Conservation (phyloP, 1,284 basidiomycete genomes). For the Inonotus obliquus region DNA sequence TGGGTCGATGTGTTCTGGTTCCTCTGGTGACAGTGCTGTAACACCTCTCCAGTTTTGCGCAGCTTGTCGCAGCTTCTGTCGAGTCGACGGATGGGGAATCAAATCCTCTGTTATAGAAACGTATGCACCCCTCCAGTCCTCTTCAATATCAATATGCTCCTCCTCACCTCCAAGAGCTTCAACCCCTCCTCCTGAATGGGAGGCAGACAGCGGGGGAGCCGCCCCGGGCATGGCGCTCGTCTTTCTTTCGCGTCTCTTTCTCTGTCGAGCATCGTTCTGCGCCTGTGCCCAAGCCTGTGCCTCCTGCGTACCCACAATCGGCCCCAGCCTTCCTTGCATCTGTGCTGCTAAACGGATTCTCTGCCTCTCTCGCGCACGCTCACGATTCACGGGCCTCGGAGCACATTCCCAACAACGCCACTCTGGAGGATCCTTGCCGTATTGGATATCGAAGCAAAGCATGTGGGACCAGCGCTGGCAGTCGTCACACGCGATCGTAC, state of each 20-base stretch:
- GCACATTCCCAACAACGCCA: slow-evolving; percentile 63
- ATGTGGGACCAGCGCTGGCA: slow-evolving; percentile 91
- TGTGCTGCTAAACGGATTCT: slow-evolving; percentile 40
- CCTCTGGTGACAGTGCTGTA: slow-evolving; percentile 44
- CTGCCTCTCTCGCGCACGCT: neutral
- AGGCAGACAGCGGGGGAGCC: slow-evolving; percentile 19
- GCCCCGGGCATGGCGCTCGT: slow-evolving; percentile 33
- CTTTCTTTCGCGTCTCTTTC: slow-evolving; percentile 43
- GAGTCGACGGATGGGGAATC: slow-evolving; percentile 45
- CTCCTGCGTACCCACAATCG: neutral
- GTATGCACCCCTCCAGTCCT: slow-evolving; percentile 34
- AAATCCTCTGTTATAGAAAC: slow-evolving; percentile 48
- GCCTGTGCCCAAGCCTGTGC: neutral
- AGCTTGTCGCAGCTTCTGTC: slow-evolving; percentile 51
- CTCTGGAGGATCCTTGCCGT: slow-evolving; percentile 63
- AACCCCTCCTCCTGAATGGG: slow-evolving; percentile 2
- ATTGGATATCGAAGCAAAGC: slow-evolving; percentile 75
- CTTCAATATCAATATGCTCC: slow-evolving; percentile 46
- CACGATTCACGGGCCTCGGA: slow-evolving; percentile 38
- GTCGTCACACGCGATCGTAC: slow-evolving; percentile 87
- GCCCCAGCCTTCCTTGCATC: slow-evolving; percentile 31
- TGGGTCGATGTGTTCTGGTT: slow-evolving; percentile 29
- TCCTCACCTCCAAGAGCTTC: slow-evolving; percentile 32
- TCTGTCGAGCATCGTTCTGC: slow-evolving; percentile 24
- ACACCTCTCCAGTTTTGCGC: slow-evolving; percentile 66